Conservation (phyloP, 164 flowering plant species). For the Cinnamomum chago region DNA sequence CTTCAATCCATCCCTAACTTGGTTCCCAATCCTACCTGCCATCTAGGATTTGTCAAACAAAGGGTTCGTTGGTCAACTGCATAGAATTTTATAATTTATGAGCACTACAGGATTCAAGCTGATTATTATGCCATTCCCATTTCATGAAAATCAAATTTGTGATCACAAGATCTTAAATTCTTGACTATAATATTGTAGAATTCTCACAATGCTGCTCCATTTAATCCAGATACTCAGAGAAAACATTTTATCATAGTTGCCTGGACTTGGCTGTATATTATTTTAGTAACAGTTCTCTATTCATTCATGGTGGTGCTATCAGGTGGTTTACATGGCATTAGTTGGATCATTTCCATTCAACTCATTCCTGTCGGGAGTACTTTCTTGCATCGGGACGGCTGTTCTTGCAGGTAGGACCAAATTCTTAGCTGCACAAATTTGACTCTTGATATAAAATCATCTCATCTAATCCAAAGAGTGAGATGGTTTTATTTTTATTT, state of each 20-base stretch:
- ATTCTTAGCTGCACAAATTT: neutral
- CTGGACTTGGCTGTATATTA: neutral
- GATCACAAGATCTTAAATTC: no score
- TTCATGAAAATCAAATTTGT: no score
- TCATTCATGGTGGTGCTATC: constrained; percentile 17
- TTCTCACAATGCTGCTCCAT: no score
- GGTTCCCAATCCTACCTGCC: no score
- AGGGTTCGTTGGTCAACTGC: no score
- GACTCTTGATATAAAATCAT: neutral
- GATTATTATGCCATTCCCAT: no score
- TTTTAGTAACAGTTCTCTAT: neutral
- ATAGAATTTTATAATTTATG: no score
- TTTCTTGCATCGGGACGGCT: constrained; percentile 93
- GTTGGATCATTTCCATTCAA: constrained; percentile 99
- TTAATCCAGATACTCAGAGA: neutral
- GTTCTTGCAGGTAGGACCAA: constrained; percentile 81
- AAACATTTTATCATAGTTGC: neutral
- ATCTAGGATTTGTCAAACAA: no score
- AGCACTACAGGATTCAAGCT: no score
- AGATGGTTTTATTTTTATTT: neutral
- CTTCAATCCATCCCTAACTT: no score
- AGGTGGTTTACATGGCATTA: constrained; percentile 94
- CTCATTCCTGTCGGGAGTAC: constrained; percentile 93
- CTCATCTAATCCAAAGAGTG: neutral
- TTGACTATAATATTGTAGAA: no score